phyloP scores from a whole-genome alignment of 208 protist genomes.

The Trypanosoma mega region DNA sequence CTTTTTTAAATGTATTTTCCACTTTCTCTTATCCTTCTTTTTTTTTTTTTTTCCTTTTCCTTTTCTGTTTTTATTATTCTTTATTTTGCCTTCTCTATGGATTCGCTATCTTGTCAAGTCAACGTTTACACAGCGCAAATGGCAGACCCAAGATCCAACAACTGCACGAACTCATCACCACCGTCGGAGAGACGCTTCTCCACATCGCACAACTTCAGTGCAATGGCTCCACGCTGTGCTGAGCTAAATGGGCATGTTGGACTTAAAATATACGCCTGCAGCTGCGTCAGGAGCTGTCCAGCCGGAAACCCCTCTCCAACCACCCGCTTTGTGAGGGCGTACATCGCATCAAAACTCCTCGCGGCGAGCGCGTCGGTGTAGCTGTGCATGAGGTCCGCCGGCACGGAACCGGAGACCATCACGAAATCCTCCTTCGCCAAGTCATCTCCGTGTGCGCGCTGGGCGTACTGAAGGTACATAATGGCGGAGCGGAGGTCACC shows the following conservation, averaged over 20 bases:
- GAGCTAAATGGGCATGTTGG: constrained; percentile 60
- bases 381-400: constrained; percentile 40
- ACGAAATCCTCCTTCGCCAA: constrained; percentile 82
- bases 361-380: constrained; percentile 64
- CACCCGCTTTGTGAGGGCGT: constrained; percentile 49
- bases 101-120: background rate
- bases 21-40: background rate
- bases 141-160: constrained; percentile 73
- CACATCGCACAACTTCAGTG: constrained; percentile 79
- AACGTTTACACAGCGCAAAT: constrained; percentile 21
- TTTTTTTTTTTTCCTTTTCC: background rate
- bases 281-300: constrained; percentile 65
- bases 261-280: constrained; percentile 73
- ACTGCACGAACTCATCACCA: constrained; percentile 84
- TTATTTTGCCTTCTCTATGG: background rate
- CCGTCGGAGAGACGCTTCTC: constrained; percentile 79
- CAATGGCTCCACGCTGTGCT: constrained; percentile 43
- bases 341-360: constrained; percentile 53
- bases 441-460: constrained; percentile 75
- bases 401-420: constrained; percentile 82
- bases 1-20: background rate
- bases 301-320: constrained; percentile 77
- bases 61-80: background rate
- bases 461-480: constrained; percentile 94
- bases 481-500: constrained; percentile 98